A percentile compares a stretch with the other conserved stretches of the same genome.
Evolutionary conservation across 208 protist species (phyloP).

Genomic region (Trypanosoma conorhini): DNA sequence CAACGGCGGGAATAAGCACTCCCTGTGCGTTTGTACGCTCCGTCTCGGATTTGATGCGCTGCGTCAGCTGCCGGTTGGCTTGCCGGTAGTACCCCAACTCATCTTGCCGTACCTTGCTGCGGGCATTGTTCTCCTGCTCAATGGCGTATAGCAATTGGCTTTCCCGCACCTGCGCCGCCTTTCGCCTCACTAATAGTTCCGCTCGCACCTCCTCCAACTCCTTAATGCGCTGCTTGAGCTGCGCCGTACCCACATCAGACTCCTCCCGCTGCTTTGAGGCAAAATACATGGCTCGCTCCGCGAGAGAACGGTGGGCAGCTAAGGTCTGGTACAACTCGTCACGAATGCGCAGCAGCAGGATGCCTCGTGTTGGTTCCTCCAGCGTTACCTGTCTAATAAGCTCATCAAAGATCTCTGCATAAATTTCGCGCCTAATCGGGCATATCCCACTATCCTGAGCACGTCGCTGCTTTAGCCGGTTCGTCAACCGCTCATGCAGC

Average conservation of each 20-base stretch:
- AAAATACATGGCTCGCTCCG: slow-evolving; percentile 76
- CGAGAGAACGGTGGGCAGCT: slow-evolving; percentile 56
- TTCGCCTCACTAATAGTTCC: slow-evolving; percentile 36
- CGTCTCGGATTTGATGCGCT: slow-evolving; percentile 85
- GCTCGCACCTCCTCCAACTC: slow-evolving; percentile 35
- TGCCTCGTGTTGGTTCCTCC: slow-evolving; percentile 97
- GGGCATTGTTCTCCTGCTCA: slow-evolving; percentile 41
- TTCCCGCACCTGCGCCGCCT: slow-evolving; percentile 31
- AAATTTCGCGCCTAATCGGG: slow-evolving; percentile 96
- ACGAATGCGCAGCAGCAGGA: slow-evolving; percentile 96
- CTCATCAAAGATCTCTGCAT: slow-evolving; percentile 96
- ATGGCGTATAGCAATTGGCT: slow-evolving; percentile 32
- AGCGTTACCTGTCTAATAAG: slow-evolving; percentile 98
- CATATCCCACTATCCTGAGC: slow-evolving; percentile 97
- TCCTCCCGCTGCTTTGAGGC: slow-evolving; percentile 58
- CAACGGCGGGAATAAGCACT: neutral
- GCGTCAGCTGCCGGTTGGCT: slow-evolving; percentile 95
- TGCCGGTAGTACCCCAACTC: slow-evolving; percentile 95
- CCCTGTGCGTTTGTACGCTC: slow-evolving; percentile 50
- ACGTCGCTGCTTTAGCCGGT: slow-evolving; percentile 87
- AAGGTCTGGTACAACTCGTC: slow-evolving; percentile 91
- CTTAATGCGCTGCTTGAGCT: slow-evolving; percentile 3
- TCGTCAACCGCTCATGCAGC: slow-evolving; percentile 92
- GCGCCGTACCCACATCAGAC: neutral
- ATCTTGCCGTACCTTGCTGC: slow-evolving; percentile 91